Percentiles rank a stretch among this genome's conserved stretches.
Evolutionary conservation across 305 asterid species (phyloP).

Genomic region (Rubia tinctorum): DNA sequence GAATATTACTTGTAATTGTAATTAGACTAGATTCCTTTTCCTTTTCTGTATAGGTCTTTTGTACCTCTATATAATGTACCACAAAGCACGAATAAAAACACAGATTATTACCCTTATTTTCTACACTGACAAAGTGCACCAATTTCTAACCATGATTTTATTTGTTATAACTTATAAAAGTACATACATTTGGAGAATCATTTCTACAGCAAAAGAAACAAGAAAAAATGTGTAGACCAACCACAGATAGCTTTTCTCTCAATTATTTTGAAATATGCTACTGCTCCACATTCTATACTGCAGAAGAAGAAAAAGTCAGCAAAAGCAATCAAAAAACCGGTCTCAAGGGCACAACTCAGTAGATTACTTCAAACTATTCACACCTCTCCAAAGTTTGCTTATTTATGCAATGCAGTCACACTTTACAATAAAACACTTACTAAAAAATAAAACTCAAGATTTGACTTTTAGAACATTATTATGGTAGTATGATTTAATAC

Average conservation of each 20-base stretch:
- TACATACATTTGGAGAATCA: background rate
- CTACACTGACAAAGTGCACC: background rate
- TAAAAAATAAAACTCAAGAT: background rate
- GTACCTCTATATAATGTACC: too few species aligned
- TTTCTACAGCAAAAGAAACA: conserved; percentile 5
- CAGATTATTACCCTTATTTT: too few species aligned
- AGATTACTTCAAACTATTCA: background rate
- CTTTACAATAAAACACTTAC: background rate
- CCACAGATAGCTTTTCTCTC: conserved; percentile 92
- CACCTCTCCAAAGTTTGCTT: background rate
- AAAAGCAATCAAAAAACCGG: background rate
- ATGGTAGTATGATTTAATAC: background rate
- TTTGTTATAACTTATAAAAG: background rate
- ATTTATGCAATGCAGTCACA: background rate
- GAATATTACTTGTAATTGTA: too few species aligned
- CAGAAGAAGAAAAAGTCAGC: conserved; percentile 25
- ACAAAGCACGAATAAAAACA: too few species aligned
- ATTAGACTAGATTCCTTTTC: too few species aligned
- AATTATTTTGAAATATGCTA: conserved; percentile 80
- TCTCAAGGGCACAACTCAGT: background rate
- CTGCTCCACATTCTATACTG: conserved; percentile 98
- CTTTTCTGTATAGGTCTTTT: too few species aligned
- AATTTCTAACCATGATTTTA: background rate
- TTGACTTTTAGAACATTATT: background rate
- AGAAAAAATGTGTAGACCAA: conserved; percentile 23